Evolutionary conservation across 106 monocot genomes (phyloP).

Genomic region (Posidonia australis): DNA sequence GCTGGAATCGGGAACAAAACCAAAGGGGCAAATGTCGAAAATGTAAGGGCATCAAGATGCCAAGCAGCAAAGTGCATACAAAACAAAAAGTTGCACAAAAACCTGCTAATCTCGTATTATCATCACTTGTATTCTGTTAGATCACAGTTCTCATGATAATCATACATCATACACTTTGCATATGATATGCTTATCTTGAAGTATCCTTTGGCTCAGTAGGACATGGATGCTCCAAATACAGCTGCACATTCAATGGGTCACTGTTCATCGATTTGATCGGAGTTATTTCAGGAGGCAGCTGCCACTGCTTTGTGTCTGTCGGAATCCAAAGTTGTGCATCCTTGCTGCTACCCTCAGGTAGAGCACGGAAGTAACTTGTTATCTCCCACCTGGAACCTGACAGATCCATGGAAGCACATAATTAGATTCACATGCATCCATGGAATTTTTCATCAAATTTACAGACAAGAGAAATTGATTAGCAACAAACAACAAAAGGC

Average conservation of each 20-base stretch:
- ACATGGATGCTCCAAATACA: constrained; percentile 81
- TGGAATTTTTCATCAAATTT: background rate
- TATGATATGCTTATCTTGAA: background rate
- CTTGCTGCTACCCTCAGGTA: constrained; percentile 41
- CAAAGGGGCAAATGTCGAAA: too few relatives aligned
- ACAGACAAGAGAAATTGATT: background rate
- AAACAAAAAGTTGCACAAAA: too few relatives aligned
- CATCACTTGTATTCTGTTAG: too few relatives aligned
- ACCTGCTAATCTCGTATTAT: too few relatives aligned
- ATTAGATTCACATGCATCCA: background rate
- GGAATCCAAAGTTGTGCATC: constrained; percentile 71
- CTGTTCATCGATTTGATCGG: constrained; percentile 91
- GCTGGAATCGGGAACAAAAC: too few relatives aligned
- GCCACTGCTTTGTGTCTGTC: constrained; percentile 83
- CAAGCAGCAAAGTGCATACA: too few relatives aligned
- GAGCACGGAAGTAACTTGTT: constrained; percentile 56
- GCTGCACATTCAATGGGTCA: constrained; percentile 75
- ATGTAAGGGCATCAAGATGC: too few relatives aligned
- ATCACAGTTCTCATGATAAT: too few relatives aligned
- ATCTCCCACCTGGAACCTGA: constrained; percentile 77
- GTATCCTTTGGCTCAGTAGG: constrained; percentile 39
- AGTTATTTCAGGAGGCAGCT: constrained; percentile 67
- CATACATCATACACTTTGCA: too few relatives aligned
- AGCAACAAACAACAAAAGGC: background rate
- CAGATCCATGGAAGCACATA: background rate